Evolutionary conservation across 495 filamentous ascomycete genomes (phyloP).

Genomic region (Jackrogersella multiformis): DNA sequence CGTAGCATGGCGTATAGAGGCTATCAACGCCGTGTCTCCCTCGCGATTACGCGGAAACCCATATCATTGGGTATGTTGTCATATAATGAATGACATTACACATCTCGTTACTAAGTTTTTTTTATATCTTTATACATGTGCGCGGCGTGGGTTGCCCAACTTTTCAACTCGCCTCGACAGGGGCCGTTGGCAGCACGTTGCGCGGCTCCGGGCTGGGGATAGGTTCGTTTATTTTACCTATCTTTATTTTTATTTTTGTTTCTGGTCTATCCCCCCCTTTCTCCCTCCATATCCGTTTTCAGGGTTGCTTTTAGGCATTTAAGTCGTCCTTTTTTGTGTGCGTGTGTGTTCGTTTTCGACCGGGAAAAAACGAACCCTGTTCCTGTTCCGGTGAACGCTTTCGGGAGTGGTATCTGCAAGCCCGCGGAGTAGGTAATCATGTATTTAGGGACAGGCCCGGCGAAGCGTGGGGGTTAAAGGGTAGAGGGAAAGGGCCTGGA

Average conservation of each 20-base stretch:
- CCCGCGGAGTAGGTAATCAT: neutral
- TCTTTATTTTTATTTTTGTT: no score
- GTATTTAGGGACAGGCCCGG: neutral
- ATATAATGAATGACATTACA: no score
- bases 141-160: slow-evolving; percentile 1
- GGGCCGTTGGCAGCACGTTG: slow-evolving; percentile 34
- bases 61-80: neutral
- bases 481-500: neutral
- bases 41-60: neutral
- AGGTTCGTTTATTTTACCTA: slow-evolving; percentile 23
- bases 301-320: no score
- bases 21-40: neutral
- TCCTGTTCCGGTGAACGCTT: slow-evolving; percentile 35
- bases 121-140: neutral
- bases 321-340: no score
- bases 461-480: slow-evolving; percentile 14
- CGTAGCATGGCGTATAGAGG: no score
- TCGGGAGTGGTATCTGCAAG: slow-evolving; percentile 34
- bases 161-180: slow-evolving; percentile 12
- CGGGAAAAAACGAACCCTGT: slow-evolving; percentile 23
- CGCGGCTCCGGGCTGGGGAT: slow-evolving; percentile 40
- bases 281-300: neutral
- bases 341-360: slow-evolving; percentile 6
- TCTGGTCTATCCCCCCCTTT: neutral
- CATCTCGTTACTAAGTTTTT: no score